Conservation (phyloP, 2,329 filamentous ascomycete genomes). For the Claviceps digitariae region DNA sequence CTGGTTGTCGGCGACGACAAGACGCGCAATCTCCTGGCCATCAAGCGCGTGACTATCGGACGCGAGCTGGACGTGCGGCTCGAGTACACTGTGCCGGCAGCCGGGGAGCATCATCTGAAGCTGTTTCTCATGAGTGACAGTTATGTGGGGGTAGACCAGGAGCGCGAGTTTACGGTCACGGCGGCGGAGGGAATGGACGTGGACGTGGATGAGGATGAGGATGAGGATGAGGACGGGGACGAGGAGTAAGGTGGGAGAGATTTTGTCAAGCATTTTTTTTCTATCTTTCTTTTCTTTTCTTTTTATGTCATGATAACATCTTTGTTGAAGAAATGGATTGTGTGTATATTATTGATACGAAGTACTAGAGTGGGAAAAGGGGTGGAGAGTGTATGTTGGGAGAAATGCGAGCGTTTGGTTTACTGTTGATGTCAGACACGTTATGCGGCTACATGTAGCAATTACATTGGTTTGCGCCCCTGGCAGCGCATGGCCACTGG, state of each 20-base stretch:
- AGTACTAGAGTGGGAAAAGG: not conserved
- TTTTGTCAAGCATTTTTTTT: not conserved
- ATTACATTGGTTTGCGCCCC: no score
- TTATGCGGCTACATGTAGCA: not conserved
- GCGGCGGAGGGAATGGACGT: constrained; percentile 92
- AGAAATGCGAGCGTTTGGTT: not conserved
- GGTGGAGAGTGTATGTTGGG: no score
- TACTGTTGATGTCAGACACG: not conserved
- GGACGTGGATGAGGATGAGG: constrained; percentile 47
- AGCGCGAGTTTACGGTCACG: constrained; percentile 72
- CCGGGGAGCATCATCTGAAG: constrained; percentile 78
- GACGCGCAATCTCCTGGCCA: constrained; percentile 74
- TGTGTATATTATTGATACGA: not conserved
- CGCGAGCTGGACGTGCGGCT: constrained; percentile 64
- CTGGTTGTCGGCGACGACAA: constrained; percentile 87
- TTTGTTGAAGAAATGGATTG: not conserved
- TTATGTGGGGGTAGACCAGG: constrained; percentile 94
- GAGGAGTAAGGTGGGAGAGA: constrained; percentile 30
- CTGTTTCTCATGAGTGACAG: constrained; percentile 94
- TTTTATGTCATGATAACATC: not conserved
- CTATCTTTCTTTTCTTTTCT: not conserved
- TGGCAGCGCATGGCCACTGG: no score
- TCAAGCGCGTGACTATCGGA: constrained; percentile 86
- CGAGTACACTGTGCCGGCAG: constrained; percentile 75
- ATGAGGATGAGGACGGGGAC: constrained; percentile 61